Evolutionary conservation across 805 yeast genomes (phyloP), one percentile per base, ranked within the genome.

Genomic region (Candida maesae): DNA sequence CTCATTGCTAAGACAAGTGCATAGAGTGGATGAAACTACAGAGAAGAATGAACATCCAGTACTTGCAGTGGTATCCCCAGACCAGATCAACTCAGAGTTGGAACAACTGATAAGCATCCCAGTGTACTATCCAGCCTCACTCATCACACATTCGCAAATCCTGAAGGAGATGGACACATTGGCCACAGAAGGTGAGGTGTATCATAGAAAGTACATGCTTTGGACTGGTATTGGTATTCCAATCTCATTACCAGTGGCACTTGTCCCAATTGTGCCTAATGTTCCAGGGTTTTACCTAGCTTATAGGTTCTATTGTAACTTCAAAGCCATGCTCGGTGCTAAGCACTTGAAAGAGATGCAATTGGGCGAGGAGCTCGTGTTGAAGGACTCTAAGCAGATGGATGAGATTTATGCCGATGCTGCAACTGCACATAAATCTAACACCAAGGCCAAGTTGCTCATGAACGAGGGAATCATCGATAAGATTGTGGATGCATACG

Each of bases 271-370:
- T n/a, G 60, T 89, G 3, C 98, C 98, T 16, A 90, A 90, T 53
- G 76, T 90, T 16, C 98, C 98, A 0, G 96, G 96, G 0, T 84
- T 91, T 56, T 91, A 88, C 55, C 63, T 90, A 32, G 70, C 84
- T 3, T 90, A 84, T 58, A 70, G 98, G 46, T 71, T 84, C 15
- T 90, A 88, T 65, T 87, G 96, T 58, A 87, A 91, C 59, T 71
- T 81, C 57, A 84, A 83, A 52, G 96, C 96, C 0, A 67, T 73
- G 46, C 59, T 76, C 31, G 96, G 96, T 0, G 84, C 86, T 5
- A 67, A 71, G 47, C 93, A 87, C 56, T 63, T 90, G 45, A 63
- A 70, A 25, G 73, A 72, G 38, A 65, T 90, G 40, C 56, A 79
- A n/a, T 68, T 70, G 20, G 63, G 58, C 13, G 51, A 66, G 29